Evolutionary conservation across 164 flowering plant species (phyloP), one percentile per base, ranked within the genome.

Genomic region (Kalanchoe fedtschenkoi): DNA sequence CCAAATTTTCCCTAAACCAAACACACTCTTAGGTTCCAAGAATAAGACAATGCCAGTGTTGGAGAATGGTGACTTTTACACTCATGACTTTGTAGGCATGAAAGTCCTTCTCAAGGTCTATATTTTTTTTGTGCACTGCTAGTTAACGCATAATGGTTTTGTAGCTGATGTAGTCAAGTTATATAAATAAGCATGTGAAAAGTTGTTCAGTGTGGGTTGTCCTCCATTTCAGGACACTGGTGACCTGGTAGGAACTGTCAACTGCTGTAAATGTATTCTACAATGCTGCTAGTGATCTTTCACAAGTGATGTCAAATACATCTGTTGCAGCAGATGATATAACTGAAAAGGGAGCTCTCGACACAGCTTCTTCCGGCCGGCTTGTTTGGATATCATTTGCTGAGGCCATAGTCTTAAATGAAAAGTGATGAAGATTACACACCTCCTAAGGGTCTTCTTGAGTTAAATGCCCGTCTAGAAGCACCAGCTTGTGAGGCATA

Each of bases 61-160:
- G 73, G 88, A 87, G 58, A 91, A 90, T 62, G 96, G 85, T 26
- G 97, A 93, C 60, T 85, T 82, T 68, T 90, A 93, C 64, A 74
- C 81, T 61, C 88, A 76, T 68, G 97, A 90, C 76, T 96, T 93
- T 69, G 69, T 90, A 57, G 97, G 99, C 75, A 90, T 93, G 96
- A 77, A 70, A 68, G 92, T 90, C 65, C 29, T 83, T 75, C 86
- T 86, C 56, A 85, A 93, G 99, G 99, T 93, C 34, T 10, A 58
- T 22, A 38, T 3, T 10, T 0, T n/a, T n/a, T 57, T 30, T 30
- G n/a, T n/a, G n/a, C n/a, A n/a, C n/a, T n/a, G n/a, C n/a, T n/a
- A n/a, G n/a, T n/a, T n/a, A n/a, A n/a, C n/a, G n/a, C n/a, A n/a
- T n/a, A n/a, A n/a, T n/a, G n/a, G n/a, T n/a, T n/a, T n/a, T n/a